Evolutionary conservation across 2,329 filamentous ascomycete species (phyloP).

Genomic region (Beauveria sp.): DNA sequence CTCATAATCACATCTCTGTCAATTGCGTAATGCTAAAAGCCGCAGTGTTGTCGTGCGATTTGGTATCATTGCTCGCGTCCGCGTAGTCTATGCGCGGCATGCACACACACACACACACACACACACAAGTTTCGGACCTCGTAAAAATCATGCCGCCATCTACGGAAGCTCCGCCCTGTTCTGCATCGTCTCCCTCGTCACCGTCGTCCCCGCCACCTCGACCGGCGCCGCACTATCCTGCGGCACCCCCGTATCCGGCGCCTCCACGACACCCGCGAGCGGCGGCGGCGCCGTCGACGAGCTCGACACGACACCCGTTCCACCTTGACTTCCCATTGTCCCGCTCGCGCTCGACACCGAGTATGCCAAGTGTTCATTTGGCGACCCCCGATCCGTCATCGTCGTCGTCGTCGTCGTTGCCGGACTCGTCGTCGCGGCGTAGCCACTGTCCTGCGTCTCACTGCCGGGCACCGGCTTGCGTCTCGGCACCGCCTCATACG

Average conservation of each 20-base stretch:
- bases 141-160: background rate
- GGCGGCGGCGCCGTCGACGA: background rate
- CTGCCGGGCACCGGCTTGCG: background rate
- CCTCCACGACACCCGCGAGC: background rate
- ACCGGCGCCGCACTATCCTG: background rate
- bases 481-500: background rate
- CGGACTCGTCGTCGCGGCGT: background rate
- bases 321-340: background rate
- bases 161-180: background rate
- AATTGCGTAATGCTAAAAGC: background rate
- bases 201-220: slow-evolving; percentile 1
- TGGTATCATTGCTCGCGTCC: background rate
- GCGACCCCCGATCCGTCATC: background rate
- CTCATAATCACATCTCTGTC: background rate
- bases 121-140: background rate
- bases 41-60: background rate
- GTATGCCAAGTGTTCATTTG: background rate
- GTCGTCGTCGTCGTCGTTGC: background rate
- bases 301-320: background rate
- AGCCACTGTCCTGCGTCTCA: background rate
- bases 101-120: background rate
- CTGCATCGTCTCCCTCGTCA: slow-evolving; percentile 6
- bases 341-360: slow-evolving; percentile 1
- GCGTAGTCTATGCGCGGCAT: background rate
- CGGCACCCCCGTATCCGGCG: background rate